A percentile compares a stretch with the other conserved stretches of the same genome.
phyloP scores from a whole-genome alignment of 2,329 filamentous ascomycete species.

The Hypoxylon sp. region DNA sequence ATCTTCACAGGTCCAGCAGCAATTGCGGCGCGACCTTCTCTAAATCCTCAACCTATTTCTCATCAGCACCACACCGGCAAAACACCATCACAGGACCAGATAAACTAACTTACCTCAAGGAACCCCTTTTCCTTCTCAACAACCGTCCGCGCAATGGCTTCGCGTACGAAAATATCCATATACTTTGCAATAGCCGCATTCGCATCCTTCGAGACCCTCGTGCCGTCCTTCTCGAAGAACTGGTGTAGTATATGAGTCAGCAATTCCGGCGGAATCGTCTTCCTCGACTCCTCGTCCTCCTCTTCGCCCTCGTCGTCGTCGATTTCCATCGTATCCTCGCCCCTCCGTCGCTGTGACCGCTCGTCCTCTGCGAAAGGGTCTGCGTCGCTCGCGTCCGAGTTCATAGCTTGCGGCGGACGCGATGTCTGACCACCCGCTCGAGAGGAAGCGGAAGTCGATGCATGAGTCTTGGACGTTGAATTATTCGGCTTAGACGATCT shows the following conservation, averaged over 20 bases:
- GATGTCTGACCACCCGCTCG: constrained; percentile 33
- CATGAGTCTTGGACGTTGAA: constrained; percentile 33
- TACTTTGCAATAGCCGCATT: constrained; percentile 85
- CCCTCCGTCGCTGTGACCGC: constrained; percentile 15
- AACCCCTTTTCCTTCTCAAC: constrained; percentile 79
- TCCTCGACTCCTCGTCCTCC: constrained; percentile 58
- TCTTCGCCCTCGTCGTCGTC: constrained; percentile 55
- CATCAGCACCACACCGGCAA: constrained; percentile 37
- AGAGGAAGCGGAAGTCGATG: constrained; percentile 32
- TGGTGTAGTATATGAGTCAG: constrained; percentile 84
- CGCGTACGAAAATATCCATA: constrained; percentile 90
- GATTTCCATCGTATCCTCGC: constrained; percentile 41
- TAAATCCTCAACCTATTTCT: constrained; percentile 81
- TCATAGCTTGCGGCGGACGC: constrained; percentile 25
- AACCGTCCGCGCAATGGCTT: constrained; percentile 85
- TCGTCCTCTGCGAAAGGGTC: constrained; percentile 53
- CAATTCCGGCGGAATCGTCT: constrained; percentile 78
- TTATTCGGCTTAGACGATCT: constrained; percentile 36
- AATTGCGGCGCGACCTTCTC: constrained; percentile 90
- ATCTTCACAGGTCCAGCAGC: constrained; percentile 82
- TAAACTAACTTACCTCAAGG: constrained; percentile 73
- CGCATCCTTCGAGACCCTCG: constrained; percentile 82
- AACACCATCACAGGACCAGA: constrained; percentile 12
- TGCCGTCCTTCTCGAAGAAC: constrained; percentile 80
- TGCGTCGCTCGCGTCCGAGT: constrained; percentile 42